Evolutionary conservation across 1,284 basidiomycete species (phyloP), one percentile per base, ranked within the genome.

Genomic region (Psilocybe mexicana): DNA sequence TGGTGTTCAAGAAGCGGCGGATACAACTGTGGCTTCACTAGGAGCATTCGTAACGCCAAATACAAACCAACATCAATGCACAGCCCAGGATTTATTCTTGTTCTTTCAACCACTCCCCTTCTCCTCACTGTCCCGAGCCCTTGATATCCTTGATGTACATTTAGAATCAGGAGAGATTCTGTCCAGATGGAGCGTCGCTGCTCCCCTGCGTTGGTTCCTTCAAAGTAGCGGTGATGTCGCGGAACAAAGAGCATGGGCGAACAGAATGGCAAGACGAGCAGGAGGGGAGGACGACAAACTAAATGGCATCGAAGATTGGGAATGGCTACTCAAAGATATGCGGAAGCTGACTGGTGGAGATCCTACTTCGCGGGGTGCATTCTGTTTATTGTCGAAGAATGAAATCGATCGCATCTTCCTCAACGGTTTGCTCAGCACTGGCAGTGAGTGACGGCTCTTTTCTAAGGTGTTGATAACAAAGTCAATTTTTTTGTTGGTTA

Each of bases 131-230:
- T 94, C 93, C 0, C 83, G 85, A 49, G 86, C 89, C 6, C 81
- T 98, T 35, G 95, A 98, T 70, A 85, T 94, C 49, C 81, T 97
- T 48, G 95, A 98, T 72, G 84, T 96, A 0, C 94, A 97, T 71
- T 81, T 98, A n/a, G 92, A 95, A 69, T 90, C 90, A 0, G 94
- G 93, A 12, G 95, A 97, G 74, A 92, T 94, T 48, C 77, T 98
- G 23, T 83, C 92, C 2, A 81, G 93, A 44, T 97, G 94, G 93
- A 83, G 83, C 65, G 90, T 91, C 1, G 83, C 90, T 18, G 88
- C 88, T 1, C 87, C 90, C 4, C 74, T 96, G 43, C 81, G 86
- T 18, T 96, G 93, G 87, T 91, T 97, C 70, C 76, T 97, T 33
- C 90, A 89, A 65, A 92, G 91, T 60, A 81, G 85, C 52, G 73